Conservation (phyloP, 805 yeast genomes). For the Isabelozyma gotoi region DNA sequence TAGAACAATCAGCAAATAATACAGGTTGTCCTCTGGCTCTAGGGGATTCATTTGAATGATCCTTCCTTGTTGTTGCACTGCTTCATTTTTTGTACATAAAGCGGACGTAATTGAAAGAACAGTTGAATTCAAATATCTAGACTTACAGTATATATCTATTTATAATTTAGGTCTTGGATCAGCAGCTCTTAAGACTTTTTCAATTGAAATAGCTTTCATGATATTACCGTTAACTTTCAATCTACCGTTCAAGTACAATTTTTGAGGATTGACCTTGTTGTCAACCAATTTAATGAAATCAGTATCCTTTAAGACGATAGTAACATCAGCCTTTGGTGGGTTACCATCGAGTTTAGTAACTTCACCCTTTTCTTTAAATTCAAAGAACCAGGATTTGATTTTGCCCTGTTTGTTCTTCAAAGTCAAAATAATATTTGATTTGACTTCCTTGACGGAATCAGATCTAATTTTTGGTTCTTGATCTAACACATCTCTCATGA, state of each 20-base stretch:
- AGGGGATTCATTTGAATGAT: too few relatives aligned
- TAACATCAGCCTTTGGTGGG: conserved; percentile 54
- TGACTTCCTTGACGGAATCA: conserved; percentile 18
- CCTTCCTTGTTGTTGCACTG: too few relatives aligned
- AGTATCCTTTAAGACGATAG: conserved; percentile 55
- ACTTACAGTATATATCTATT: too few relatives aligned
- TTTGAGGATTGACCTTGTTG: conserved; percentile 78
- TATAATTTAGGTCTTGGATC: conserved; percentile 38
- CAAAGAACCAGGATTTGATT: conserved; percentile 59
- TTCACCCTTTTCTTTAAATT: conserved; percentile 55
- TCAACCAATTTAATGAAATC: conserved; percentile 63
- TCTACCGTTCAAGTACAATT: conserved; percentile 73
- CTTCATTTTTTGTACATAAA: too few relatives aligned
- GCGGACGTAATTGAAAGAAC: too few relatives aligned
- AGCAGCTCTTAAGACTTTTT: conserved; percentile 53
- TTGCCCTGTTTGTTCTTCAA: conserved; percentile 56
- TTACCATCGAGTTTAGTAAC: conserved; percentile 37
- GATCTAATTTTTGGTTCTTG: conserved; percentile 17
- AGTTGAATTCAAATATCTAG: too few relatives aligned
- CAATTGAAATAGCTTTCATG: conserved; percentile 77
- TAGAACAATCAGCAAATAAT: too few relatives aligned
- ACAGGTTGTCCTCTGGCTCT: too few relatives aligned
- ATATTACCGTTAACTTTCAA: conserved; percentile 81
- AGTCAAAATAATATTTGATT: conserved; percentile 35
- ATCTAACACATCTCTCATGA: conserved; percentile 22